Evolutionary conservation across 2,329 filamentous ascomycete species (phyloP).

Genomic region (Xylaria digitata): DNA sequence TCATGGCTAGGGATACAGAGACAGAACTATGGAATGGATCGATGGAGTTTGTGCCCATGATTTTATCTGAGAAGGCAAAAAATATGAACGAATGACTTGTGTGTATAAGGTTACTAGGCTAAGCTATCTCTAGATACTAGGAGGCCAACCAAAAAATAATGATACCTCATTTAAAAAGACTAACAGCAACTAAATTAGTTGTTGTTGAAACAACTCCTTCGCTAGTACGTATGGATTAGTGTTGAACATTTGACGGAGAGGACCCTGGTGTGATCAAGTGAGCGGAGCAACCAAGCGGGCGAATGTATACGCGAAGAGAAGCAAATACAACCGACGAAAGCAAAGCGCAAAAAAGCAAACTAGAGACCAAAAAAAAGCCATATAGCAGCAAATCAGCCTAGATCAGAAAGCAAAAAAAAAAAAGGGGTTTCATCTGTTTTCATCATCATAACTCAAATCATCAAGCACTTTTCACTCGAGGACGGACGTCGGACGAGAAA

Average conservation of each 20-base stretch:
- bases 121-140: constrained; percentile 27
- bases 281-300: constrained; percentile 24
- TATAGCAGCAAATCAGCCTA: constrained; percentile 9
- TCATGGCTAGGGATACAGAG: constrained; percentile 22
- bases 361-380: constrained; percentile 7
- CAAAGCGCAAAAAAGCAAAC: neutral
- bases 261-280: constrained; percentile 32
- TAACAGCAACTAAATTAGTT: neutral
- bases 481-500: neutral
- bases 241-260: constrained; percentile 22
- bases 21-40: neutral
- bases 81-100: constrained; percentile 21
- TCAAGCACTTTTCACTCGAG: constrained; percentile 17
- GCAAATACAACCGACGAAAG: neutral
- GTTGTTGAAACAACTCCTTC: constrained; percentile 32
- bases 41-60: neutral
- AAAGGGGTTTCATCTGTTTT: neutral
- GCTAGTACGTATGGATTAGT: constrained; percentile 1
- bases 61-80: neutral
- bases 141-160: constrained; percentile 17
- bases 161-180: constrained; percentile 16
- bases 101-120: constrained; percentile 31
- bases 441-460: constrained; percentile 23
- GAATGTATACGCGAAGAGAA: constrained; percentile 3
- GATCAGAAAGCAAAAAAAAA: neutral